Evolutionary conservation across 371 early-diverging fungal species (phyloP), one percentile per base, ranked within the genome.

Genomic region (Mucor irregularis): DNA sequence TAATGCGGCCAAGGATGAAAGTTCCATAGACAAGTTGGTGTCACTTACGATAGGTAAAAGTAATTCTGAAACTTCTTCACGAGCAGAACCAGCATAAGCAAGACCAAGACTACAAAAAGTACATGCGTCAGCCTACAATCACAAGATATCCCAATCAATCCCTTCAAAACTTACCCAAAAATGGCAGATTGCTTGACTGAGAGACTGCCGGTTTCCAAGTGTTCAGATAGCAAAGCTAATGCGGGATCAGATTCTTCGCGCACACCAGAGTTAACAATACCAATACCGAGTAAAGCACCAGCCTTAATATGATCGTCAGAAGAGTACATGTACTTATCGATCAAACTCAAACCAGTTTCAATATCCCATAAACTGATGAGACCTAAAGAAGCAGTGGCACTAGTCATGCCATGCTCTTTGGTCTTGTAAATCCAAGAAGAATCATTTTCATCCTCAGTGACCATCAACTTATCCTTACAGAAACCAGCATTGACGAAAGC

Each of bases 401-500:
- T 91, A 58, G 93, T 80, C 95, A 96, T 96, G 66, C 84, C 97
- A 62, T 90, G 82, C 39, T 97, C 98, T 78, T 96, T 96, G 78
- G 96, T 96, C 80, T 97, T 97, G 81, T 91, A 94, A 50, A 98
- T 92, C 96, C 97, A 97, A 35, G 77, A 74, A 38, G 73, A 74
- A 53, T 82, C 84, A 25, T 76, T 78, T 9, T 80, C 80, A n/a
- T 94, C 92, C 29, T 87, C 90, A 30, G 84, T 80, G 8, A 82
- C 80, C 40, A 88, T 81, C 43, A 98, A 84, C 77, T 95, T 97
- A 65, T 98, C 99, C 19, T 78, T 88, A 44, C 95, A 90, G 69
- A 96, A 98, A 8, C 95, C 98, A 33, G 92, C 94, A 66, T 98
- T 98, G 47, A 98, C 94, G 80, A 98, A 97, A 0, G 95, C 98